A percentile compares a stretch with the other conserved stretches of the same genome.
Evolutionary conservation across 805 yeast species (phyloP).

Genomic region (Blastobotrys chiropterorum): DNA sequence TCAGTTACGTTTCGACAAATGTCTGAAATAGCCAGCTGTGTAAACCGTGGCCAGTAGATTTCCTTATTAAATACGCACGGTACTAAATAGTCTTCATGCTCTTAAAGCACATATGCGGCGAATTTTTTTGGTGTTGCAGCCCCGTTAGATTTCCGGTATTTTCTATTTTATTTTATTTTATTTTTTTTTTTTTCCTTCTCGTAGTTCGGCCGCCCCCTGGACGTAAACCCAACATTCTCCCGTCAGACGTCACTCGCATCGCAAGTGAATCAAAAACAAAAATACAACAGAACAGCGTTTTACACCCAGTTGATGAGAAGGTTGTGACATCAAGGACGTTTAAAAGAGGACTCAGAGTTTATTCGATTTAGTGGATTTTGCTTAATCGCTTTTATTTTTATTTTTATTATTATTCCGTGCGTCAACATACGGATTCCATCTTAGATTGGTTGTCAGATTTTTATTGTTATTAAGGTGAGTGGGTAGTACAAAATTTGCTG

Average conservation of each 20-base stretch:
- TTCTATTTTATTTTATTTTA: no score
- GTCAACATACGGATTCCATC: neutral
- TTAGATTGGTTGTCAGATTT: neutral
- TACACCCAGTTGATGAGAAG: neutral
- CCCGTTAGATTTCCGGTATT: neutral
- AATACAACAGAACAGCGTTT: neutral
- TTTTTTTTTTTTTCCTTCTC: no score
- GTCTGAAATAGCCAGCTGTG: no score
- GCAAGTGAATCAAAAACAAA: neutral
- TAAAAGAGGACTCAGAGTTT: no score
- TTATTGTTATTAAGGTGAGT: no score
- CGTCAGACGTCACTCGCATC: neutral
- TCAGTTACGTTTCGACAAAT: neutral
- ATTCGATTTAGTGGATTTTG: no score
- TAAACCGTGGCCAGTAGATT: no score
- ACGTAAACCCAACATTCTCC: neutral
- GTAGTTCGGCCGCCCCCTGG: neutral
- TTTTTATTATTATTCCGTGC: neutral
- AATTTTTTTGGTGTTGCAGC: no score
- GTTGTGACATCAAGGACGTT: neutral
- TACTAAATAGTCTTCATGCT: no score
- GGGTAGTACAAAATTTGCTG: no score
- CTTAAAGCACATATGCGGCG: no score
- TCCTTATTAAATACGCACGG: no score
- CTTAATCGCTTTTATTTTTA: neutral